Base-by-base conservation (phyloP, 495 filamentous ascomycete genomes). In the Neurospora sp. region DNA sequence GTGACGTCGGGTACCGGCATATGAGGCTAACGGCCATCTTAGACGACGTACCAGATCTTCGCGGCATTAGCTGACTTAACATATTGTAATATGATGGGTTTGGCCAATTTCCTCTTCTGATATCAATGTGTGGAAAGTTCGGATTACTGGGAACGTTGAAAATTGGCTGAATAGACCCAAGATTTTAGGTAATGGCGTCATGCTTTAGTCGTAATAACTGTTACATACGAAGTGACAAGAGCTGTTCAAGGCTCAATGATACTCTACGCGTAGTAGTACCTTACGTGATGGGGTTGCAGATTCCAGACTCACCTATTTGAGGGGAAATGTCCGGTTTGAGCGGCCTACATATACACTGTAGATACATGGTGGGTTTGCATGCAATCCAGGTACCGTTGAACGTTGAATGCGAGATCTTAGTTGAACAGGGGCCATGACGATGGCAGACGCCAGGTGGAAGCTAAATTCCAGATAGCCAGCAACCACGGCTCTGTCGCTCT, bases 21-120 rank as follows among this genome's bases (percentile, higher is more conserved):
- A 69, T 75, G 71, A 75, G 74, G 74, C 74, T 75, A 62, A 70
- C 21, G 71, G 71, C 7, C 34, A 39, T 72, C 69, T 69, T 72
- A 31, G 48, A 74, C 73, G 69, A 70, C 72, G 42, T 43, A 42
- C 36, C 40, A 69, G 73, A 71, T 38, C 73, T 28, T 38, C 28
- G 54, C 31, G 69, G 62, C n/a, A 45, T 66, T 66, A 66, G 28
- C 7, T 66, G 3, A 15, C 54, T 66, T 66, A 4, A 34, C 13
- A 34, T 36, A 15, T 66, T 36, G 24, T 7, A 13, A 34, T 66
- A 66, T 66, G 3, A 66, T 19, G 6, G 28, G 15, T 17, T 36
- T 66, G 54, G 31, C 15, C 7, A 19, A 3, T 17, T 9, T 19
- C 21, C 21, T 66, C 24, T 34, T 28, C 54, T 19, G 15, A 66